Evolutionary conservation across 2,329 filamentous ascomycete species (phyloP).

Genomic region (Clonostachys sp.): DNA sequence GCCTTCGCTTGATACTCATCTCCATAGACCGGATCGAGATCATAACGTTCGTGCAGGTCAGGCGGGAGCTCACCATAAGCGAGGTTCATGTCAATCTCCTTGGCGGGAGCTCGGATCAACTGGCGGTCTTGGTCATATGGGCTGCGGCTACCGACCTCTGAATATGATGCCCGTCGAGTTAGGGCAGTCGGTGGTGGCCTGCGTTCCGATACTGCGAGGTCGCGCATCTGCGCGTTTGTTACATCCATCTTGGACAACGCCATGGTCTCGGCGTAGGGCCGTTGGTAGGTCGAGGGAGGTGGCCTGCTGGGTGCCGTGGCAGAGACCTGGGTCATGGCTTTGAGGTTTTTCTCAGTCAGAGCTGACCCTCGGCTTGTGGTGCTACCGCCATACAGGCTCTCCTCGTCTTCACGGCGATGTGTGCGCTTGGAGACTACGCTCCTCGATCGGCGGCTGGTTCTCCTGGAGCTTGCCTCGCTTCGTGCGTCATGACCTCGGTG

Average conservation of each 20-base stretch:
- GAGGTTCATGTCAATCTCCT: slow-evolving; percentile 80
- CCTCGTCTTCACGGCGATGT: background rate
- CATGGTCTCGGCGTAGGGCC: slow-evolving; percentile 28
- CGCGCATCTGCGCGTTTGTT: slow-evolving; percentile 18
- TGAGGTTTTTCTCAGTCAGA: slow-evolving; percentile 48
- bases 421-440: background rate
- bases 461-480: slow-evolving; percentile 34
- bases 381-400: slow-evolving; percentile 4
- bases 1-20: slow-evolving; percentile 37
- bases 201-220: slow-evolving; percentile 6
- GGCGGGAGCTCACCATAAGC: slow-evolving; percentile 83
- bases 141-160: background rate
- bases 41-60: slow-evolving; percentile 48
- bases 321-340: slow-evolving; percentile 47
- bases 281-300: slow-evolving; percentile 33
- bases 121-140: slow-evolving; percentile 13
- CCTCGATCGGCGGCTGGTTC: slow-evolving; percentile 9
- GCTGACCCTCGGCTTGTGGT: slow-evolving; percentile 23
- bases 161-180: slow-evolving; percentile 1
- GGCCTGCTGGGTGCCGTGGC: slow-evolving; percentile 37
- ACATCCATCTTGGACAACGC: slow-evolving; percentile 27
- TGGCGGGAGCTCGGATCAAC: slow-evolving; percentile 16
- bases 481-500: slow-evolving; percentile 14
- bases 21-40: slow-evolving; percentile 45
- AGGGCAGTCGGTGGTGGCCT: slow-evolving; percentile 11